Conservation (phyloP, 2,329 filamentous ascomycete genomes). For the Fusarium oligoseptatum region DNA sequence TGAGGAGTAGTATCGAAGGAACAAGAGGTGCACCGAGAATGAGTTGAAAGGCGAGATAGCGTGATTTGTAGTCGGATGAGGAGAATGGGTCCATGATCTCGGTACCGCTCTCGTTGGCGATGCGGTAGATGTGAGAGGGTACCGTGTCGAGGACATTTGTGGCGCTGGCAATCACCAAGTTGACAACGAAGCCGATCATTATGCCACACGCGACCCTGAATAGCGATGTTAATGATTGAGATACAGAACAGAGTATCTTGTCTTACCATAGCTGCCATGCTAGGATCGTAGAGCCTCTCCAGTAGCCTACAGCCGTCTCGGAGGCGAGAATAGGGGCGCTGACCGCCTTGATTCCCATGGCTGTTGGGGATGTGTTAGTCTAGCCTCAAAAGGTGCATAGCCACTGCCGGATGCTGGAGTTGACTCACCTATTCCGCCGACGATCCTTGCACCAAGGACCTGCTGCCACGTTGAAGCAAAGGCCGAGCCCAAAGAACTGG, state of each 20-base stretch:
- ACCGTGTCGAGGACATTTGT: slow-evolving; percentile 9
- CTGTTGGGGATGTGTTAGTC: slow-evolving; percentile 26
- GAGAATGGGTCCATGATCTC: not conserved
- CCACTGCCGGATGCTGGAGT: not conserved
- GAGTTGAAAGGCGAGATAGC: slow-evolving; percentile 40
- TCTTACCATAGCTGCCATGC: slow-evolving; percentile 61
- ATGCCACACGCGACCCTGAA: slow-evolving; percentile 44
- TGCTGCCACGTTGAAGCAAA: slow-evolving; percentile 49
- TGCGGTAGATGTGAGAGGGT: not conserved
- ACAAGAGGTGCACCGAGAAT: slow-evolving; percentile 55
- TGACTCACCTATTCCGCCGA: slow-evolving; percentile 31
- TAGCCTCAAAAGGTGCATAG: not conserved
- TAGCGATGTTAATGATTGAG: not conserved
- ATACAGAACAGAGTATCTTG: slow-evolving; percentile 34
- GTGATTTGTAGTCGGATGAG: not conserved
- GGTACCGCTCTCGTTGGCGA: not conserved
- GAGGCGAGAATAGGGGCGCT: slow-evolving; percentile 62
- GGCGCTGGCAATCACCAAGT: slow-evolving; percentile 30
- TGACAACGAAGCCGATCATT: slow-evolving; percentile 42
- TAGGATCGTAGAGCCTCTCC: slow-evolving; percentile 62
- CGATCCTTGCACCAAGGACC: slow-evolving; percentile 48
- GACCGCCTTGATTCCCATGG: slow-evolving; percentile 64
- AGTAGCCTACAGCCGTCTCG: slow-evolving; percentile 61
- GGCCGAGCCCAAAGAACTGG: slow-evolving; percentile 53
- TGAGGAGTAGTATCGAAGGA: slow-evolving; percentile 51